Percentiles rank a stretch among this genome's conserved stretches.
phyloP scores from a whole-genome alignment of 1,139 yeast genomes.

The Saccharomyces hybrid region DNA sequence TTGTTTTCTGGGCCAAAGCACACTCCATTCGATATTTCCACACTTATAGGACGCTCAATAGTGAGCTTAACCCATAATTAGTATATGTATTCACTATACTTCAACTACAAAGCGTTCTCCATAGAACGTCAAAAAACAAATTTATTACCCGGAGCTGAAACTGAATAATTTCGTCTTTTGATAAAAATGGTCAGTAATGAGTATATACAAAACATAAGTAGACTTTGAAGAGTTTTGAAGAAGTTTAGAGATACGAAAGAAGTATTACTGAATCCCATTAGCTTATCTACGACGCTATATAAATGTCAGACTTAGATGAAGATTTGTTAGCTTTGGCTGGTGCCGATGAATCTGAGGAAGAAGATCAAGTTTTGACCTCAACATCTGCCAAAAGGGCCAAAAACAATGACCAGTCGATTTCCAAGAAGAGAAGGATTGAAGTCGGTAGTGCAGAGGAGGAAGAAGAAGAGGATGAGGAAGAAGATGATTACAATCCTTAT shows the following conservation, averaged over 20 bases:
- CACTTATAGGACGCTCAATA: neutral
- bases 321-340: conserved; percentile 90
- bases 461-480: conserved; percentile 12
- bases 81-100: too few relatives aligned
- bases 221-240: neutral
- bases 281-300: neutral
- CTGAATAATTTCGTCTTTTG: too few relatives aligned
- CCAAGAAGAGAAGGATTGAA: conserved; percentile 28
- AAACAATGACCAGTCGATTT: conserved; percentile 21
- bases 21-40: too few relatives aligned
- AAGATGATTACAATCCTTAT: conserved; percentile 32
- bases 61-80: neutral
- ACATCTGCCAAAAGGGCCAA: conserved; percentile 23
- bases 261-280: neutral
- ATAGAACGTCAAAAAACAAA: too few relatives aligned
- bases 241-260: too few relatives aligned
- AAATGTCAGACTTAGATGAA: conserved; percentile 66
- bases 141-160: too few relatives aligned
- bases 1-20: too few relatives aligned
- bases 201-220: too few relatives aligned
- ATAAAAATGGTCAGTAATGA: too few relatives aligned
- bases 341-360: conserved; percentile 41
- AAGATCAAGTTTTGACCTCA: conserved; percentile 29
- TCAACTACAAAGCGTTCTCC: too few relatives aligned
- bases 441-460: conserved; percentile 28